Evolutionary conservation across 2,329 filamentous ascomycete genomes (phyloP).

Genomic region (Nothopassalora personata): DNA sequence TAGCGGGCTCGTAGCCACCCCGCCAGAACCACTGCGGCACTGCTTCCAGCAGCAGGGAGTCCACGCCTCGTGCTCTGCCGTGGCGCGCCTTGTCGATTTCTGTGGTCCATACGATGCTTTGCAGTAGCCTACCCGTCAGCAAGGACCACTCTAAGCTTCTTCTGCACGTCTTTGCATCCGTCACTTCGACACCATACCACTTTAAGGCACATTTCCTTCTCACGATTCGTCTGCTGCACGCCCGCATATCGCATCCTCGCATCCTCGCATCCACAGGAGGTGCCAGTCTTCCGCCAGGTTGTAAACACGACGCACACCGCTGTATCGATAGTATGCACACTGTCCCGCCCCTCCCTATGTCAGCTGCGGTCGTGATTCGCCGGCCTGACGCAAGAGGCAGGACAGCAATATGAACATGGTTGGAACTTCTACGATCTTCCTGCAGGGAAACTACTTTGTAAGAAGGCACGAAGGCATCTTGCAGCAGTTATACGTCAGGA

Average conservation of each 20-base stretch:
- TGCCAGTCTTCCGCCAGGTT: conserved; percentile 1
- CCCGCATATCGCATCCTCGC: neutral
- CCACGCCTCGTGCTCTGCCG: conserved; percentile 15
- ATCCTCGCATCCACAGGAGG: too few relatives aligned
- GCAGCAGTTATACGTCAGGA: neutral
- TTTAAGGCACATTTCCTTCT: conserved; percentile 5
- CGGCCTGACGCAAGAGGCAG: conserved; percentile 7
- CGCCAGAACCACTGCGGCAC: conserved; percentile 10
- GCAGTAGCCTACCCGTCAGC: conserved; percentile 13
- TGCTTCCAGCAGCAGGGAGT: conserved; percentile 7
- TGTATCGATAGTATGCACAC: conserved; percentile 14
- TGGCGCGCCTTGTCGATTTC: conserved; percentile 2
- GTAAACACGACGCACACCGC: conserved; percentile 7
- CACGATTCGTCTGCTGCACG: conserved; percentile 3
- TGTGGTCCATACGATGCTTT: conserved; percentile 18
- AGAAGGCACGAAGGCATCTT: neutral
- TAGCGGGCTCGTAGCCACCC: neutral
- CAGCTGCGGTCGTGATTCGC: conserved; percentile 9
- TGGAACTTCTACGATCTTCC: neutral
- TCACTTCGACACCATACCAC: conserved; percentile 7
- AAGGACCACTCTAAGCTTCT: conserved; percentile 7
- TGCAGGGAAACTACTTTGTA: neutral
- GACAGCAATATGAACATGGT: neutral
- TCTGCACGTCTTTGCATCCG: conserved; percentile 6
- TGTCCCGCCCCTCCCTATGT: conserved; percentile 11